Evolutionary conservation across 306 rosid genomes (phyloP), one percentile per base, ranked within the genome.

Genomic region (Lagenaria siceraria): DNA sequence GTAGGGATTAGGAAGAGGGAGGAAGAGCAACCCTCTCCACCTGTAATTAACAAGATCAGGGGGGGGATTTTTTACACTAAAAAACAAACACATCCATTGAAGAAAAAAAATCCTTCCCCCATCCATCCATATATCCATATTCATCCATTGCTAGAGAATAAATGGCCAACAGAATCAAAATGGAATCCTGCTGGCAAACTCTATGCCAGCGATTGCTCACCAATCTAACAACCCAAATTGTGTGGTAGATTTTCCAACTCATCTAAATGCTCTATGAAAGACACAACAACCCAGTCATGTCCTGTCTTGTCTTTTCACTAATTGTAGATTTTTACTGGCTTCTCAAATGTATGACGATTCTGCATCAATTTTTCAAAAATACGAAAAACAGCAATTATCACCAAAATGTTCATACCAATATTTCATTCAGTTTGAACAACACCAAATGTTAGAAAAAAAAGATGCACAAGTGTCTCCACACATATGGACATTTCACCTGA

Each of bases 261-360:
- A 81, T 78, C 87, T 81, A 51, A 51, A 15, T 18, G 55, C 55
- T 51, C 79, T 70, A 77, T 68, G 71, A 59, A 49, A 72, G 80
- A 56, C 73, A 69, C 51, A 65, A 64, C 36, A 61, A 61, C 35
- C 69, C 77, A 36, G 22, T 62, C 78, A 42, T 64, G 48, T 35
- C 71, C 1, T 63, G 24, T 64, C 53, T 70, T 64, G 68, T 54
- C 72, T 74, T 80, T 80, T 80, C 76, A 77, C 87, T 93, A 93
- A 85, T 93, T 93, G 85, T 93, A 93, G 75, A 93, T 93, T 87
- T 88, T 93, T 33, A 93, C 93, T 13, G 96, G 96, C 91, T 93
- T 90, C 91, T 90, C 96, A 86, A 75, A 90, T 3, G 93, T 82
- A 86, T 88, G 98, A 51, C 98, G 96, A 78, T 90, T 93, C 96